Evolutionary conservation across 345 rosid species (phyloP), one percentile per base, ranked within the genome.

Genomic region (Arabis hirsuta): DNA sequence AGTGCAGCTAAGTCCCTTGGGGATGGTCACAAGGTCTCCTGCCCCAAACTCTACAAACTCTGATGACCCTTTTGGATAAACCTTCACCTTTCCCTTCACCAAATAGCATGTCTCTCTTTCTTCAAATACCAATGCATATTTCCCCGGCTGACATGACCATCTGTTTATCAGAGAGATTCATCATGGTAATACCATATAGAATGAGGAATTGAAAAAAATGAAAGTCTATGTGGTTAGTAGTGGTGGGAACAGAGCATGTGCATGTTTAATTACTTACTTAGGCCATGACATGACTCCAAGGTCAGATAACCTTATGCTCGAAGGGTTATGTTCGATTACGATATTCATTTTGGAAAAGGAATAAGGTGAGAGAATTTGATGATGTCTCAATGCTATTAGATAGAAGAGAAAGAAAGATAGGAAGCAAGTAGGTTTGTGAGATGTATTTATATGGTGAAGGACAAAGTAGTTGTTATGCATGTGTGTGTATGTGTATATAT

Each of bases 131-230:
- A 93, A 87, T 80, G 87, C 92, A 74, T 87, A 90, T 53, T 78
- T 93, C 54, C 97, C 98, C 0, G 96, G 97, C n/a, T 90, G 88
- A 81, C 96, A 93, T 3, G 90, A 96, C 98, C 97, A 90, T 81
- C 98, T 90, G 22, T 50, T 56, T 5, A 44, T 47, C 63, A 74
- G 24, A 76, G 22, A 64, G 20, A 42, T 42, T 56, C 76, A 64
- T 56, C 66, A 70, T 55, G 62, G 70, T 29, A 63, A 12, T 43
- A 45, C 57, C 57, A 68, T 1, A 47, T 32, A 10, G 32, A 12
- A 22, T 51, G 12, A 50, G 32, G 62, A 52, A 43, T 38, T 24
- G 51, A 45, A 42, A 42, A 32, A 36, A 39, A 24, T 41, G 38
- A 39, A 67, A 60, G 31, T 34, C 56, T 14, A 19, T 24, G 50